Evolutionary conservation across 164 flowering plant species (phyloP), one percentile per base, ranked within the genome.

Genomic region (Vitis cinerea): DNA sequence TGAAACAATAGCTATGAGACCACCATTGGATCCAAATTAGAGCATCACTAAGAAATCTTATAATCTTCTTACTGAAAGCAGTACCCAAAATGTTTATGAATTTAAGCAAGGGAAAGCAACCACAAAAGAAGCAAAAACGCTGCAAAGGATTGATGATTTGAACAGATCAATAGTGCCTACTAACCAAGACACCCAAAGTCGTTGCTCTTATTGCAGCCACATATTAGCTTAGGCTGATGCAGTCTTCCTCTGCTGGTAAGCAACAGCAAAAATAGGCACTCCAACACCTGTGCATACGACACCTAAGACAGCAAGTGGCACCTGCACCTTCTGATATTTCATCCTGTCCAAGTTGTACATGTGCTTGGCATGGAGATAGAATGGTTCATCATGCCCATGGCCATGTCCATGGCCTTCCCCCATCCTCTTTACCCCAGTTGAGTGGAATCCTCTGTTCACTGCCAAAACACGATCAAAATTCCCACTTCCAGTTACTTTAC

Each of bases 281-380:
- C 27, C 84, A 17, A 86, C 92, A 23, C 97, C 99, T 68, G 92
- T 88, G 83, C 88, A 76, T 79, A 93, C 83, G 65, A 84, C 92
- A 71, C 88, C 69, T 59, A 86, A 77, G 51, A 95, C 99, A 14
- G 72, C 87, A 57, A 93, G 85, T 44, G 84, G 60, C 86, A 95
- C 79, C 74, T 75, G 88, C 71, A 95, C 57, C 51, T 53, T 65
- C 78, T 87, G 94, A 69, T 84, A 56, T 58, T 82, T 87, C 97
- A 95, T 91, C 83, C 88, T 86, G 80, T 92, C 97, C 87, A 94
- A 82, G 85, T 94, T 92, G 80, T 94, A 94, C 98, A 94, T 94
- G 81, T 92, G 98, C 77, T 92, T 89, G 1, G 97, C 93, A 63
- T 94, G 98, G 19, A 92, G 66, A 76, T 94, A 94, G 69, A 50